Percentiles rank a stretch among this genome's conserved stretches.
phyloP scores from a whole-genome alignment of 148 eudicot genomes.

The Vaccinium vitisidaea region DNA sequence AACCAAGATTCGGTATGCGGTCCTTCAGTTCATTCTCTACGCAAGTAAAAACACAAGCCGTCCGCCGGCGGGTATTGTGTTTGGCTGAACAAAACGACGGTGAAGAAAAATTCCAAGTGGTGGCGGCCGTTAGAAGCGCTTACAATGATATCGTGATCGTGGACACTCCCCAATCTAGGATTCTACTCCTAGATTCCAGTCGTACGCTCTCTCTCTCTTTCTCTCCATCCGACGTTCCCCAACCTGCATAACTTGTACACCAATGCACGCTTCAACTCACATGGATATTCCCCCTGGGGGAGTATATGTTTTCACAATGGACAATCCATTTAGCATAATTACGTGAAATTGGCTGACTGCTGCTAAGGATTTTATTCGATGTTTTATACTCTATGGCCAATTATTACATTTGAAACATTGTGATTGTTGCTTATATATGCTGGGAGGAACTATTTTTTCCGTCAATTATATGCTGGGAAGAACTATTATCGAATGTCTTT shows the following conservation, averaged over 20 bases:
- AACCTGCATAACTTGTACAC: not conserved
- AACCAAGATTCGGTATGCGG: not conserved
- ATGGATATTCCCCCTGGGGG: not conserved
- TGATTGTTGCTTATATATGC: not conserved
- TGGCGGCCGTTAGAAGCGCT: slow-evolving; percentile 43
- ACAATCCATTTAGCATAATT: not conserved
- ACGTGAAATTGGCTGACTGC: not conserved
- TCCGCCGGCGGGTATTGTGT: not conserved
- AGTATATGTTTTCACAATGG: not conserved
- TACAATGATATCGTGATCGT: slow-evolving; percentile 70
- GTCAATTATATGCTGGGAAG: not conserved
- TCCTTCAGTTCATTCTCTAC: not conserved
- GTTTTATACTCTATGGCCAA: not conserved
- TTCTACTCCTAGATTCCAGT: slow-evolving; percentile 71
- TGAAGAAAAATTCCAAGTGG: slow-evolving; percentile 40
- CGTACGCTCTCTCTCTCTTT: slow-evolving; percentile 30
- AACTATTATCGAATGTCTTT: not conserved
- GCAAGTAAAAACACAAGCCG: not conserved
- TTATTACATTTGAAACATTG: not conserved
- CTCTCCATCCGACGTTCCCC: not conserved
- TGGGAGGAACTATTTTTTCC: not conserved
- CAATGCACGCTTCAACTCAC: not conserved
- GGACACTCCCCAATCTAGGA: slow-evolving; percentile 47
- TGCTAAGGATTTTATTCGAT: not conserved
- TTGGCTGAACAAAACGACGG: slow-evolving; percentile 18